Evolutionary conservation across 164 flowering plant species (phyloP), one percentile per base, ranked within the genome.

Genomic region (Nymphaea colorata): DNA sequence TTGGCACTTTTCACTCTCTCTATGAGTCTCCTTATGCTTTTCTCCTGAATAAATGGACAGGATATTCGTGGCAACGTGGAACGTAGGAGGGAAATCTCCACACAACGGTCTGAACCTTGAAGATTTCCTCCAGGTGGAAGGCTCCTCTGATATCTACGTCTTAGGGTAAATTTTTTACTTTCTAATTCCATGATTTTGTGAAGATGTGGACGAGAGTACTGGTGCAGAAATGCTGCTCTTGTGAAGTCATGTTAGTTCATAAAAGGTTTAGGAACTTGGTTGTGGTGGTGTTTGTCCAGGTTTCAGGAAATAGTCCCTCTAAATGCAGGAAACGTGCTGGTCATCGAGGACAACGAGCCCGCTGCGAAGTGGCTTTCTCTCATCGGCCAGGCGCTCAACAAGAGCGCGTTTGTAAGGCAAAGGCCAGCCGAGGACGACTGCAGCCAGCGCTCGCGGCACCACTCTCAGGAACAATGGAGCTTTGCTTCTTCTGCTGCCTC

Each of bases 241-340:
- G 57, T 51, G 15, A 51, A 68, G 16, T 69, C 42, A 66, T 69
- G 44, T 18, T 51, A 10, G 8, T 51, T 51, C 57, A 51, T 51
- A 3, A 3, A 5, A 51, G 36, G 57, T 51, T 51, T 8, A 5
- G 57, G 14, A 51, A 51, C 3, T 5, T 51, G 57, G 57, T 51
- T 51, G 15, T 51, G 57, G 57, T 65, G 51, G 3, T 64, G n/a
- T 61, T 17, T 47, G 12, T 67, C 70, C 85, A 94, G 97, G 82
- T 95, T 95, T 83, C 99, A 95, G 83, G 99, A 95, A 84, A 87
- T 91, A 44, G 98, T 95, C 67, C 96, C 96, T 41, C 78, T 95
- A 69, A 95, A 76, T 75, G 98, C 99, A 59, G 99, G 98, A 72
- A 94, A 95, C 69, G 86, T 92, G 42, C 69, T 95, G 4, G 99